Base-by-base conservation (phyloP, 1,284 basidiomycete species). In the Ganoderma meredithae region DNA sequence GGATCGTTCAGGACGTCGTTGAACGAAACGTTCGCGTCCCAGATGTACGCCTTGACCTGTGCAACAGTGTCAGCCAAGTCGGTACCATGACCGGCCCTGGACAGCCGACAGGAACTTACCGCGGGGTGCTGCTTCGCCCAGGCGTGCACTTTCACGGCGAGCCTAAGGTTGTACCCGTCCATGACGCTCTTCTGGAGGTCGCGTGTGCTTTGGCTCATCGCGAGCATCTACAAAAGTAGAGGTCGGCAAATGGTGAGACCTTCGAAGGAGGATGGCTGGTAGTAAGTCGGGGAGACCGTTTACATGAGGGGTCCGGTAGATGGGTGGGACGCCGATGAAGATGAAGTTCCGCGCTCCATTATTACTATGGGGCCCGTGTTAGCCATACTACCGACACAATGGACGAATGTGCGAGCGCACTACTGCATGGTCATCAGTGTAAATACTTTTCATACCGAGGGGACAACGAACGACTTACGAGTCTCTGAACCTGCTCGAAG, bases 301-400 rank as follows among this genome's bases (percentile, higher is more conserved):
- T 72, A 87, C 87, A 76, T 85, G 71, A 5, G 87, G 88, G 1
- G 84, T 85, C 12, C 86, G 81, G 65, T 86, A 82, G 41, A 87
- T 80, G 0, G 87, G 86, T 1, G 88, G 88, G 13, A 90, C 86
- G 66, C 85, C 88, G 67, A 86, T 79, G 76, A 88, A 90, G 60
- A 89, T 81, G 82, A 89, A 89, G 76, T 87, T 86, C 56, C 86
- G 79, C 4, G 81, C 87, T 25, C 87, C 87, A n/a, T 76, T 81
- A 31, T 80, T 74, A 74, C 83, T 80, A 63, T 19, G 55, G 9
- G 27, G 19, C 17, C 13, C 47, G 5, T n/a, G 19, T 55, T 4
- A 56, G 61, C 56, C 44, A 64, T 36, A 15, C 7, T 33, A 22
- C 19, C 4, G 36, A 25, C 8, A 33, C 5, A 19, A 1, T 17